A percentile compares a stretch with the other conserved stretches of the same genome.
Evolutionary conservation across 176 grass and related monocot species (phyloP).

Genomic region (Aegilops longissima): DNA sequence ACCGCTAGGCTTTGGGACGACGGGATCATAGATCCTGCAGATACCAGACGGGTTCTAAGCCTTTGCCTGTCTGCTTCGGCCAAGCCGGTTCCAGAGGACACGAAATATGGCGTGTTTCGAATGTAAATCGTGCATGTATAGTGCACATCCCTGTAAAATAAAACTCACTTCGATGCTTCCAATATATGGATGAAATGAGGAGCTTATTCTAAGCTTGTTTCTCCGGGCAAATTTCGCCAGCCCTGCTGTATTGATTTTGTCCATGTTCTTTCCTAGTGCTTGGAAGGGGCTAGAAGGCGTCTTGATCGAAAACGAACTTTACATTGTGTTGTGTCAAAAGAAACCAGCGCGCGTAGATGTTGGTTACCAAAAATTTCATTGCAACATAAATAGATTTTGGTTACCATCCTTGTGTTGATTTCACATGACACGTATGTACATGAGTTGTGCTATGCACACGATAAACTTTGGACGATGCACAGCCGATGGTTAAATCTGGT

Average conservation of each 20-base stretch:
- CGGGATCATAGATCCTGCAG: constrained; percentile 84
- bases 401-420: too few species aligned
- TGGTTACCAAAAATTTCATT: too few species aligned
- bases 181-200: constrained; percentile 8
- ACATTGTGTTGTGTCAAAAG: too few species aligned
- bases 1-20: constrained; percentile 97
- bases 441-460: too few species aligned
- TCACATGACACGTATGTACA: too few species aligned
- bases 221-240: not conserved
- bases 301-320: too few species aligned
- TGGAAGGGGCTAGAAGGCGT: not conserved
- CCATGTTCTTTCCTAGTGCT: not conserved
- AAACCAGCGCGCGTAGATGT: too few species aligned
- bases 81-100: constrained; percentile 67
- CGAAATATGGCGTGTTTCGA: constrained; percentile 88
- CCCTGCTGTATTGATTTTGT: not conserved
- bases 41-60: constrained; percentile 81
- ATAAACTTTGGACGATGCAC: too few species aligned
- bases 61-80: constrained; percentile 79
- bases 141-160: not conserved
- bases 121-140: constrained; percentile 42
- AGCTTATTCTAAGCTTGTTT: not conserved
- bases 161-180: not conserved
- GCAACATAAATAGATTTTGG: too few species aligned
- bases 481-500: too few species aligned